Evolutionary conservation across 2,329 filamentous ascomycete genomes (phyloP), one percentile per base, ranked within the genome.

Genomic region (Cryphonectria japonica): DNA sequence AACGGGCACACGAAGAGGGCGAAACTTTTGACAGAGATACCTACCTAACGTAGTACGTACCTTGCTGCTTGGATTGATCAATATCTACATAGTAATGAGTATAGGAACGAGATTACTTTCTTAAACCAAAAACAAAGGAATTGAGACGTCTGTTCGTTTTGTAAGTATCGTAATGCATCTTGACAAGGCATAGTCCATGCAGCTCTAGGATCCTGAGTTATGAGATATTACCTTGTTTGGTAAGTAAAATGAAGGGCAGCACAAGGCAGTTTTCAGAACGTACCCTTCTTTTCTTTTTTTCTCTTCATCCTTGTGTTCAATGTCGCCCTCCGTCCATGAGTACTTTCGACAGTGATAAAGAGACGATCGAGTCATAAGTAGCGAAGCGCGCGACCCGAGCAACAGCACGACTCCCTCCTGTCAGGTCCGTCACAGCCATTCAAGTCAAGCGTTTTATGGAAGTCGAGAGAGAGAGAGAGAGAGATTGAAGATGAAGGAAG

Each of bases 1-100:
- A 50, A n/a, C 46, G 26, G 57, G 37, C 43, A 63, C 34, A 50
- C 46, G 46, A 54, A 57, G 67, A 39, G 67, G 57, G 57, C 57
- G 66, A 68, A 67, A 43, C 13, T 43, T 43, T 13, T 29, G 66
- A 32, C 37, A 62, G 66, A 68, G 66, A 68, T 63, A 68, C 66
- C 66, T 68, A 67, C 59, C 34, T 32, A 34, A 59, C 54, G 54
- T 59, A 59, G 54, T 61, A 61, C 59, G 59, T 61, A 61, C 59
- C 59, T 61, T 61, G 59, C 26, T 67, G 57, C 37, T 67, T 66
- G 64, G 32, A 54, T 65, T 67, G 60, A 46, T 32, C 50, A 59
- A 39, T 50, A 50, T 50, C 19, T 19, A 32, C 54, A 32, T 59
- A 59, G 29, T 59, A 67, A 67, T 67, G 65, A 37, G 41, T 14